These are phyloP conservation scores for Phascolomyces articulosus DNA, from an alignment of 371 early-diverging fungal genomes.

Conservation along the genomic window DNA sequence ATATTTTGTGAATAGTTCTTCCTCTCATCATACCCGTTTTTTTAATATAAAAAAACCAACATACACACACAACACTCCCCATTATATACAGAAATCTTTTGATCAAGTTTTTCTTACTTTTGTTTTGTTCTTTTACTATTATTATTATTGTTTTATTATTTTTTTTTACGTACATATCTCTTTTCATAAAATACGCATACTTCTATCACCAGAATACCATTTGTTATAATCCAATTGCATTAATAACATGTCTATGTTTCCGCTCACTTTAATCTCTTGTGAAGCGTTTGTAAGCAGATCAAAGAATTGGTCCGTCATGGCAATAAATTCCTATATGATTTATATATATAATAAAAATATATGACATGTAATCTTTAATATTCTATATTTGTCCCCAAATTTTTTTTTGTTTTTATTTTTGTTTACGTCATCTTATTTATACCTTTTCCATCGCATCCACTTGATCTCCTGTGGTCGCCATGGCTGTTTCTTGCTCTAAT, in stretches of 20 bases:
- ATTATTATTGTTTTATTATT: neutral
- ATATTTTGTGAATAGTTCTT: neutral
- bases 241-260: constrained; percentile 61
- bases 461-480: constrained; percentile 11
- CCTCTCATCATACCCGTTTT: neutral
- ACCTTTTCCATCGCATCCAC: constrained; percentile 31
- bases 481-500: neutral
- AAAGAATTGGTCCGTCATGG: constrained; percentile 56
- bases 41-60: neutral
- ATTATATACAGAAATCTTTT: too few species aligned
- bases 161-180: neutral
- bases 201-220: constrained; percentile 31
- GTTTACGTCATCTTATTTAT: constrained; percentile 3
- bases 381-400: constrained; percentile 7
- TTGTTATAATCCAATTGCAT: constrained; percentile 73
- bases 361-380: too few species aligned
- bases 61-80: too few species aligned
- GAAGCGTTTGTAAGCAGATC: constrained; percentile 33
- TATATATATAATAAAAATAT: constrained; percentile 1
- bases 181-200: constrained; percentile 1
- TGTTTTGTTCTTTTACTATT: neutral
- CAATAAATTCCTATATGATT: constrained; percentile 52
- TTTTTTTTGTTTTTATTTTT: neutral
- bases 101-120: too few species aligned
- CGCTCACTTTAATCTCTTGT: constrained; percentile 46